Conservation (phyloP, 768 basidiomycete genomes). For the Sarcodon sp. region DNA sequence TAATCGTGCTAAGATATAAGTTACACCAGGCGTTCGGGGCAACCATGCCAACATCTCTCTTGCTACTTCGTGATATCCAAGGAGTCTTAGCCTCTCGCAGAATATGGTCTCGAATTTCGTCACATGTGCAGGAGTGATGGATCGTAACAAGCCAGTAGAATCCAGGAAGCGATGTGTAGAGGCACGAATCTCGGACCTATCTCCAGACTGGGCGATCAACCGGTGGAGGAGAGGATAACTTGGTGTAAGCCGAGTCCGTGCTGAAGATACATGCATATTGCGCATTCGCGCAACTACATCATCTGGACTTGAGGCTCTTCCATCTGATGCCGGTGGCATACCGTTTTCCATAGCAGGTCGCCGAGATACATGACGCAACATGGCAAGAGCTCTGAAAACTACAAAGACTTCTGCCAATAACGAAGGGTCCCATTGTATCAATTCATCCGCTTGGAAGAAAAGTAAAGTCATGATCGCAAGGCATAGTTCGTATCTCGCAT, state of each 20-base stretch:
- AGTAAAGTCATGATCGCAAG: conserved; percentile 52
- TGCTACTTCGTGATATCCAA: conserved; percentile 50
- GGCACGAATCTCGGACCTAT: conserved; percentile 35
- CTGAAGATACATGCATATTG: conserved; percentile 49
- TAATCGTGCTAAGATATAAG: conserved; percentile 60
- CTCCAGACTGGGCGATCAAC: conserved; percentile 40
- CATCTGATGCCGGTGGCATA: conserved; percentile 14
- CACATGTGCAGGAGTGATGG: conserved; percentile 53
- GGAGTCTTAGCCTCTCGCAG: conserved; percentile 51
- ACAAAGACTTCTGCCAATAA: conserved; percentile 65
- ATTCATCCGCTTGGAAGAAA: conserved; percentile 56
- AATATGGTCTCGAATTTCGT: conserved; percentile 60
- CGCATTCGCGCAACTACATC: conserved; percentile 51
- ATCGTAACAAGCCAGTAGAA: conserved; percentile 50
- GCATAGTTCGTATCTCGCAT: conserved; percentile 67
- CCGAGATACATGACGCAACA: conserved; percentile 46
- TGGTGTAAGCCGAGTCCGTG: conserved; percentile 26
- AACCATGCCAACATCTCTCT: conserved; percentile 64
- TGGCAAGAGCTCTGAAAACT: conserved; percentile 66
- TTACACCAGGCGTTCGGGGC: conserved; percentile 63
- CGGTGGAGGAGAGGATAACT: conserved; percentile 52
- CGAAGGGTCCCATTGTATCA: conserved; percentile 51
- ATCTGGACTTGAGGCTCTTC: conserved; percentile 27
- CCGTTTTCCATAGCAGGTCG: conserved; percentile 40
- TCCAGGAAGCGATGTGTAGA: conserved; percentile 65